These are phyloP conservation scores for Lactifluus pinguis DNA, from an alignment of 768 basidiomycete species.

Conservation along the genomic window DNA sequence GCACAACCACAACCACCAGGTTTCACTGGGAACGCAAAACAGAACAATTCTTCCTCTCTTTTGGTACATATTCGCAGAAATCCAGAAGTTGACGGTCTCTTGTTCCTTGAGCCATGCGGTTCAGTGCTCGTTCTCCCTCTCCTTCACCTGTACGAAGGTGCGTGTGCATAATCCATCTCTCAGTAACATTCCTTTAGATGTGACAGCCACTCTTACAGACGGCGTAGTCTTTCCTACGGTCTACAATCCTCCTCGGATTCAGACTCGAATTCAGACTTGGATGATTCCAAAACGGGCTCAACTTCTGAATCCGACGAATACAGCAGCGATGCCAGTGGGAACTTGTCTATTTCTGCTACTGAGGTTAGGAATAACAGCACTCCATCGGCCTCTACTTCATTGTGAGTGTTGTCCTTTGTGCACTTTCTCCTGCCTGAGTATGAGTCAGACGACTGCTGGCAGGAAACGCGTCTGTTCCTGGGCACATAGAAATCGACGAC, in stretches of 20 bases:
- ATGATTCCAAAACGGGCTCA: background rate
- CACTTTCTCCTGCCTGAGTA: background rate
- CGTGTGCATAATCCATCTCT: background rate
- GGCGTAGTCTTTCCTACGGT: slow-evolving; percentile 14
- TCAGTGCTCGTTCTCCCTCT: slow-evolving; percentile 15
- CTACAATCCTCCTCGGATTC: slow-evolving; percentile 10
- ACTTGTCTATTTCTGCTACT: background rate
- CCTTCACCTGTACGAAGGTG: slow-evolving; percentile 8
- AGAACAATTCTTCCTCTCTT: background rate
- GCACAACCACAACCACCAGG: background rate
- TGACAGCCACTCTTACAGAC: background rate
- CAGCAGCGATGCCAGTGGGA: background rate
- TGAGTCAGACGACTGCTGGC: background rate
- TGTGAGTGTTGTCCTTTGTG: background rate
- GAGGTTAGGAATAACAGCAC: background rate
- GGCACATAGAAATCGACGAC: slow-evolving; percentile 34
- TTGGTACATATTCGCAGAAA: background rate
- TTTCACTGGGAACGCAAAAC: background rate
- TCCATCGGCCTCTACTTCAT: background rate
- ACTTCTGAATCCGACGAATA: slow-evolving; percentile 10
- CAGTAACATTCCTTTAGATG: background rate
- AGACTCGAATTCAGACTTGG: slow-evolving; percentile 1
- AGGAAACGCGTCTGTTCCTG: background rate
- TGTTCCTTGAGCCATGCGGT: slow-evolving; percentile 3
- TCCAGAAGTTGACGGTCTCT: background rate